phyloP scores from a whole-genome alignment of 2,329 filamentous ascomycete species.

The Fonsecaea multimorphosa region DNA sequence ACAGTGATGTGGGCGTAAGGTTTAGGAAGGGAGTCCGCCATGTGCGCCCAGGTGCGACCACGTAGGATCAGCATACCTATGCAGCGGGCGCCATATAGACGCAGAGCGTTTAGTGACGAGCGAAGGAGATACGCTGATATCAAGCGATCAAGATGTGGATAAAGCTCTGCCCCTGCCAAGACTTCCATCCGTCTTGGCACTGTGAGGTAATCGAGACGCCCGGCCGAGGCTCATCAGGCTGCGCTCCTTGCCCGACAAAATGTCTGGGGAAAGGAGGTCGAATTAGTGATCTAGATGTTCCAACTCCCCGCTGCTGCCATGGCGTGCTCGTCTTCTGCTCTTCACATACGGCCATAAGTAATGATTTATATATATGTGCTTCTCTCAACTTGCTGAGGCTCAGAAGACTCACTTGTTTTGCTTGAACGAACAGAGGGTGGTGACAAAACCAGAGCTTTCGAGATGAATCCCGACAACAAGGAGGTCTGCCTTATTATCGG shows the following conservation, averaged over 20 bases:
- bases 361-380: background rate
- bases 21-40: too few species aligned
- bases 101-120: background rate
- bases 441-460: background rate
- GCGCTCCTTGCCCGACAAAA: background rate
- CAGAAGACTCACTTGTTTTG: background rate
- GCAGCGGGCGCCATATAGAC: background rate
- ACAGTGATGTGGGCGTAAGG: too few species aligned
- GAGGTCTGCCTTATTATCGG: conserved; percentile 74
- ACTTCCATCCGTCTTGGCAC: background rate
- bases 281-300: background rate
- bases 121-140: too few species aligned
- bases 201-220: background rate
- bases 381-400: background rate
- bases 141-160: background rate
- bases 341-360: background rate
- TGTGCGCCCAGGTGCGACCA: too few species aligned
- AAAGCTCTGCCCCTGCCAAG: background rate
- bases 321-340: background rate
- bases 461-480: conserved; percentile 17
- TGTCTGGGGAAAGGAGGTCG: background rate
- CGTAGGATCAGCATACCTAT: too few species aligned
- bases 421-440: background rate
- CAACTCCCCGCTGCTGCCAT: background rate
- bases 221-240: conserved; percentile 3